phyloP scores from a whole-genome alignment of 2,329 filamentous ascomycete species.

The Myriosclerotinia scirpicola region DNA sequence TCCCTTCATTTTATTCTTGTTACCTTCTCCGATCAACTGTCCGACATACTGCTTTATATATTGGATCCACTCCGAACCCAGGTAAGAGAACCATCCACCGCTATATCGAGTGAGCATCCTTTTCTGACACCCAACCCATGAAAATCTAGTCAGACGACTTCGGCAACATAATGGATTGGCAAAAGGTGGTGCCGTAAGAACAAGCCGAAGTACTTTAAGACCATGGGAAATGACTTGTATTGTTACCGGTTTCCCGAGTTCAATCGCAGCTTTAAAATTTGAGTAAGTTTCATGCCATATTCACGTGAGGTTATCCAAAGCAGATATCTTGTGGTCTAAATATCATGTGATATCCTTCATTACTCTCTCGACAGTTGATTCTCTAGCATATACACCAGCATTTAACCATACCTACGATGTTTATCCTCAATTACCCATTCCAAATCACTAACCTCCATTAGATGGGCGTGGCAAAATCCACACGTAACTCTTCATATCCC shows the following conservation, averaged over 20 bases:
- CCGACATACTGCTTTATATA: slow-evolving; percentile 69
- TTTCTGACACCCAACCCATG: slow-evolving; percentile 14
- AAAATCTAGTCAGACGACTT: slow-evolving; percentile 62
- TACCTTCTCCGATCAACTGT: slow-evolving; percentile 87
- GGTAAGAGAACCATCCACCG: slow-evolving; percentile 33
- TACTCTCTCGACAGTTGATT: background rate
- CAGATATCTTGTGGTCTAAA: background rate
- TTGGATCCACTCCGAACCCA: slow-evolving; percentile 90
- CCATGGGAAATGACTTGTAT: slow-evolving; percentile 92
- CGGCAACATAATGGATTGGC: slow-evolving; percentile 87
- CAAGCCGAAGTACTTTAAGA: slow-evolving; percentile 63
- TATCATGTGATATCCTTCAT: background rate
- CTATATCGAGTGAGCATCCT: background rate
- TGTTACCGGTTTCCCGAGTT: slow-evolving; percentile 85
- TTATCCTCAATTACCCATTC: background rate
- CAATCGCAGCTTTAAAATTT: slow-evolving; percentile 86
- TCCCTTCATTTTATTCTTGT: slow-evolving; percentile 89
- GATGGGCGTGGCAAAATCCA: slow-evolving; percentile 90
- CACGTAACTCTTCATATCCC: slow-evolving; percentile 79
- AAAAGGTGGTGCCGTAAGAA: slow-evolving; percentile 79
- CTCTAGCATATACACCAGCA: too few species aligned
- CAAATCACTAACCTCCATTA: slow-evolving; percentile 40
- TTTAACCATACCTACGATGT: too few species aligned
- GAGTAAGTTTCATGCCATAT: slow-evolving; percentile 59
- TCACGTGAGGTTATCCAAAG: background rate